Base-by-base conservation (phyloP, 768 basidiomycete species). In the Suillus plorans region DNA sequence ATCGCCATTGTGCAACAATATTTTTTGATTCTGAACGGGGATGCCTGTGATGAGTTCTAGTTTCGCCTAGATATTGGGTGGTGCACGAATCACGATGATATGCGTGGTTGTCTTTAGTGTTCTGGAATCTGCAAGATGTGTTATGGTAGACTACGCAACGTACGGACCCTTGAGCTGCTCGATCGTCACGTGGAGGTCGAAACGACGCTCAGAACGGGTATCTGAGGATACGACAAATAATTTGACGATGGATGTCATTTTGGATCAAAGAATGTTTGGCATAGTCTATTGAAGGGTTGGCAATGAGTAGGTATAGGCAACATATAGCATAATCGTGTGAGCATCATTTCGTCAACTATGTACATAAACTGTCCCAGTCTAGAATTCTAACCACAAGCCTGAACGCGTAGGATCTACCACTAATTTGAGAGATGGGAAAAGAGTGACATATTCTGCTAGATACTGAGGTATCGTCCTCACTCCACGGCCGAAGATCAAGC, bases 41-140 rank as follows among this genome's bases (percentile, higher is more conserved):
- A 98, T 90, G 28, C 97, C 97, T n/a, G 97, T 99, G 70, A 97
- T 86, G 63, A 88, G 84, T 73, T 95, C 93, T 37, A 99, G 85
- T 72, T 94, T 97, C 61, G 77, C 80, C 91, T 94, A 14, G 22
- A 34, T 49, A 47, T 49, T 20, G 20, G 7, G n/a, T 39, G 49
- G 31, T 44, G 57, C 36, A 60, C 22, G 44, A 8, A 34, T 55
- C 53, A 7, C n/a, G 42, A 57, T 44, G 20, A 50, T 18, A 36
- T 41, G 42, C 20, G 44, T 49, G 4, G 53, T 31, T 20, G 22
- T 56, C 37, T n/a, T 34, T 44, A 68, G 66, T 71, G 68, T 49
- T 55, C 68, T 28, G 28, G 28, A 28, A 28, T 28, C 28, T 56
- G 60, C 60, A 60, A 59, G 58, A 20, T 36, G 60, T 47, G 50